Evolutionary conservation across 768 basidiomycete genomes (phyloP).

Genomic region (Russula emetica): DNA sequence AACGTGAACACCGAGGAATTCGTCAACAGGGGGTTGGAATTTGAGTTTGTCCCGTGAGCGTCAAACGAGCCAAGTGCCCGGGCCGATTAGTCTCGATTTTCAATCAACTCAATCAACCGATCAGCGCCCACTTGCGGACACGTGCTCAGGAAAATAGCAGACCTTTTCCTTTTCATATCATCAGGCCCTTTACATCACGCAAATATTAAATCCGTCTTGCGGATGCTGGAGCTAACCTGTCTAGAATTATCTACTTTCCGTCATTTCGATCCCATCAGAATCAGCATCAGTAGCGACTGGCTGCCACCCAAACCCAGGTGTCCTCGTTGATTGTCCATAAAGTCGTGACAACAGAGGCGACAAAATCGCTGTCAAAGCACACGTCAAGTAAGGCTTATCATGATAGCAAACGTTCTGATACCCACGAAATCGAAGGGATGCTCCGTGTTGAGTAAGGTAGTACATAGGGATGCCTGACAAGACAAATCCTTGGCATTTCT

Average conservation of each 20-base stretch:
- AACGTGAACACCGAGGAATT: background rate
- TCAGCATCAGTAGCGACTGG: constrained; percentile 69
- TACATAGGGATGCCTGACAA: constrained; percentile 77
- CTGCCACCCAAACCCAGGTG: constrained; percentile 65
- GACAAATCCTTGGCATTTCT: constrained; percentile 56
- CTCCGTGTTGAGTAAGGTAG: constrained; percentile 62
- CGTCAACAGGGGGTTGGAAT: background rate
- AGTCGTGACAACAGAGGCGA: constrained; percentile 44
- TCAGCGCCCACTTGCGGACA: background rate
- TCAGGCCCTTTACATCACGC: background rate
- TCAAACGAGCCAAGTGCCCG: background rate
- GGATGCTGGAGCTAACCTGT: background rate
- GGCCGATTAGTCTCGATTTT: background rate
- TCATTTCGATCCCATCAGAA: constrained; percentile 69
- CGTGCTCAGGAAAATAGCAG: background rate
- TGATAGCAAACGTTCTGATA: background rate
- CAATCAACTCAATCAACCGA: too few relatives aligned
- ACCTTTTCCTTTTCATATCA: too few relatives aligned
- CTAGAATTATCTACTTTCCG: constrained; percentile 34
- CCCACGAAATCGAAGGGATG: constrained; percentile 31
- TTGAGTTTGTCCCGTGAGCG: background rate
- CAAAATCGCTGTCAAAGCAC: constrained; percentile 39
- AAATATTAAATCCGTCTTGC: background rate
- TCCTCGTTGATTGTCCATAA: constrained; percentile 42
- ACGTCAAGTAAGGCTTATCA: constrained; percentile 14